phyloP scores from a whole-genome alignment of 768 basidiomycete genomes.

The Mycena crocata region DNA sequence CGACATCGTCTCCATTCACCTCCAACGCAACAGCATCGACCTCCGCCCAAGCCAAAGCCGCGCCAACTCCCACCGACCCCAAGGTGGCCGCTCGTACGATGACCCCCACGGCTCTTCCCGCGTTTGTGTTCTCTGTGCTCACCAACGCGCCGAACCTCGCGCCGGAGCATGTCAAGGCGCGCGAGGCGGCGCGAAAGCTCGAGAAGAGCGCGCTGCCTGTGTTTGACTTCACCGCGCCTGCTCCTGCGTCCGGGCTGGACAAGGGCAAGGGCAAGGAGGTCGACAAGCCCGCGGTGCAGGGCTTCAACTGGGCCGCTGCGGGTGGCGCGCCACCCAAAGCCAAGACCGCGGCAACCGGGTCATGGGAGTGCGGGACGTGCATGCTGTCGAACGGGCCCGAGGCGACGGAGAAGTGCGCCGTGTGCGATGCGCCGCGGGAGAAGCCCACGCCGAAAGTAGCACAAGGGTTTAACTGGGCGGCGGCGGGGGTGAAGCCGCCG shows the following conservation, averaged over 20 bases:
- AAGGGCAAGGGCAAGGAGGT: constrained; percentile 28
- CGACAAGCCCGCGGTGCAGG: constrained; percentile 38
- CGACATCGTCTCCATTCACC: too few species aligned
- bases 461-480: constrained; percentile 59
- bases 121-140: constrained; percentile 48
- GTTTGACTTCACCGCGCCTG: constrained; percentile 47
- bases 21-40: too few species aligned
- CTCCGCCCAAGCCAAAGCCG: too few species aligned
- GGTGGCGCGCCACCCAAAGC: constrained; percentile 61
- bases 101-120: constrained; percentile 46
- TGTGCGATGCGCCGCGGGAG: constrained; percentile 59
- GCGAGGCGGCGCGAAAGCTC: constrained; percentile 52
- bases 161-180: constrained; percentile 40
- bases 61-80: too few species aligned
- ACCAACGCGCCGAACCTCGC: constrained; percentile 35
- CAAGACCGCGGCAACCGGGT: constrained; percentile 36
- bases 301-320: constrained; percentile 73
- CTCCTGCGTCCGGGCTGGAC: constrained; percentile 2
- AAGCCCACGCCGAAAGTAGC: constrained; percentile 23
- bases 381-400: constrained; percentile 59
- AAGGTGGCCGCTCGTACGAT: constrained; percentile 46
- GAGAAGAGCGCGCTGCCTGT: constrained; percentile 58
- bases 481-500: constrained; percentile 55
- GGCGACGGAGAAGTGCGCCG: constrained; percentile 58
- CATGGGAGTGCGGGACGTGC: constrained; percentile 73